Evolutionary conservation across 176 grass and related monocot genomes (phyloP), one percentile per base, ranked within the genome.

Genomic region (Canna indica): DNA sequence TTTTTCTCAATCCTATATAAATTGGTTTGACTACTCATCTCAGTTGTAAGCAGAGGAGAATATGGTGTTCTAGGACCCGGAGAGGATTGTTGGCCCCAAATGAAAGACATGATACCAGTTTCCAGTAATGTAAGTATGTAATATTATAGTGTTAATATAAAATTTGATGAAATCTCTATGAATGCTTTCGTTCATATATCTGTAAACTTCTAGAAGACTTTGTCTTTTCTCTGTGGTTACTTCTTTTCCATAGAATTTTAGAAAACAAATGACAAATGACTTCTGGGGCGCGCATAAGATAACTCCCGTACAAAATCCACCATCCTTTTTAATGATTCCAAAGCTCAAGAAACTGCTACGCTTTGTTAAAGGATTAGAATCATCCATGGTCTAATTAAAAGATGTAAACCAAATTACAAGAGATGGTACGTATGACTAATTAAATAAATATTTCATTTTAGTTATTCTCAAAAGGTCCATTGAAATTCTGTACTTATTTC

Each of bases 71-170:
- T 68, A 0, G 86, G 35, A 10, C 84, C 77, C 75, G 64, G 45
- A 64, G 78, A 29, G 0, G 71, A 77, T 79, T 90, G 78, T 76
- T 99, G 86, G 89, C 89, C 94, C 76, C 94, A 90, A 54, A 93
- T 99, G 82, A 86, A 82, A 80, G 94, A 84, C 75, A 88, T 90
- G 89, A 77, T 93, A 33, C 94, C 94, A 66, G 60, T 71, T 75
- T 75, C 79, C 1, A 70, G 30, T 30, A 32, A 62, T 62, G 63
- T n/a, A 66, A n/a, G 35, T 66, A 66, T 3, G 35, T 41, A 41
- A n/a, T n/a, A n/a, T n/a, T n/a, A n/a, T n/a, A n/a, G n/a, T n/a
- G n/a, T 66, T 8, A 12, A 39, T 38, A 38, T 66, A 39, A 24
- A 31, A 7, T 22, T 17, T 53, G 1, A 53, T 5, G 48, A 22